phyloP scores from a whole-genome alignment of 2,329 filamentous ascomycete genomes.

The Paecilomyces variotii region DNA sequence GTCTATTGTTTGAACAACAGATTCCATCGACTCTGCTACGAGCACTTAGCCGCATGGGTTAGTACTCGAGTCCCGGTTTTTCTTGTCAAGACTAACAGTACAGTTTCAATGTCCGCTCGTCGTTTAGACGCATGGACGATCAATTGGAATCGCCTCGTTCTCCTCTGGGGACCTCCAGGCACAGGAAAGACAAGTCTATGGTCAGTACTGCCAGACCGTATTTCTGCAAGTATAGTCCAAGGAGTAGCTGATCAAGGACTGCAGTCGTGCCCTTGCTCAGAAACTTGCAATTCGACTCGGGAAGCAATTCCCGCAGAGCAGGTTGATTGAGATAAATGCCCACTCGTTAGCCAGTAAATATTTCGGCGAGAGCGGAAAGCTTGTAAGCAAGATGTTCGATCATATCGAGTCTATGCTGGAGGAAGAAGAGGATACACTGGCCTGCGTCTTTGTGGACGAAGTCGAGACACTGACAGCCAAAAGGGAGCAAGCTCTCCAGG shows the following conservation, averaged over 20 bases:
- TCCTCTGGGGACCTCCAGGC: conserved; percentile 39
- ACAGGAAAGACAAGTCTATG: conserved; percentile 37
- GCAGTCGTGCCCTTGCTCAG: conserved; percentile 39
- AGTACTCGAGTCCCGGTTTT: neutral
- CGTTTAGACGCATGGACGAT: conserved; percentile 29
- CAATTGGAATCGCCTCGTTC: conserved; percentile 49
- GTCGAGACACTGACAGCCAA: conserved; percentile 42
- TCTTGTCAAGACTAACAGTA: neutral
- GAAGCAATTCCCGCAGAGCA: conserved; percentile 30
- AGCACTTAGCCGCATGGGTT: conserved; percentile 32
- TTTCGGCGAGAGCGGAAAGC: conserved; percentile 41
- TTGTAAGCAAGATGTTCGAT: conserved; percentile 37
- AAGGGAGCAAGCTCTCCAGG: conserved; percentile 30
- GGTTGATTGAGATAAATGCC: conserved; percentile 41
- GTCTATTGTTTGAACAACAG: conserved; percentile 36
- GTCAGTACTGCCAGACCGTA: conserved; percentile 2
- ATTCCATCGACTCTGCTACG: conserved; percentile 35
- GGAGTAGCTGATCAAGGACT: neutral
- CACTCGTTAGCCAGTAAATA: conserved; percentile 40
- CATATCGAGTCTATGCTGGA: conserved; percentile 27
- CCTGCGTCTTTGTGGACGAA: conserved; percentile 44
- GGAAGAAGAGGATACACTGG: conserved; percentile 33
- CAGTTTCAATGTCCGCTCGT: conserved; percentile 23
- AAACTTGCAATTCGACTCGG: conserved; percentile 43
- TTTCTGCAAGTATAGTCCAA: neutral